Base-by-base conservation (phyloP, 1,284 basidiomycete species). In the Rhodotorula mucilaginosa region DNA sequence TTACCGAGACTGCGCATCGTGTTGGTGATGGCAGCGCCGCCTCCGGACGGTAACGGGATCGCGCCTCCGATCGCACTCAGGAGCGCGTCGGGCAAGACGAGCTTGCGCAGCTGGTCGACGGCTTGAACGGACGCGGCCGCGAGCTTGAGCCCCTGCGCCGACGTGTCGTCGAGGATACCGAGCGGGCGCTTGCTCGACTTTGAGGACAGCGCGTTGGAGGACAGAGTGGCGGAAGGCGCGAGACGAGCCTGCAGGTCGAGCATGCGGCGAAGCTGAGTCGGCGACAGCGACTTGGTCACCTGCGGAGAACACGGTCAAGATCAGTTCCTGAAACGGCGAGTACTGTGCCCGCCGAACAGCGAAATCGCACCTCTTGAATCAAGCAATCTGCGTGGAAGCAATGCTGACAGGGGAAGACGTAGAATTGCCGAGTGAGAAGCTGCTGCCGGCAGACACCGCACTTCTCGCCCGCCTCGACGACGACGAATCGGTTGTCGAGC, bases 321-420 rank as follows among this genome's bases (percentile, higher is more conserved):
- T 21, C 29, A 64, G 44, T 16, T 19, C 21, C 23, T 47, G 7
- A 39, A 12, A 31, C 15, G 19, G 26, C 7, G 5, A 58, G 7
- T 58, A 46, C 26, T 26, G 46, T 8, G 8, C 21, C 44, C 21
- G 48, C 2, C 16, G 39, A 31, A 8, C 2, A 34, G 16, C 15
- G n/a, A 21, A 34, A 23, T 51, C 26, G 83, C 91, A 95, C 94
- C 86, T 95, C 84, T 46, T 89, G 87, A 80, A 97, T 93, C 65
- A 97, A 84, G 82, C 94, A 97, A 81, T 97, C 93, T 13, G 92
- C 92, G 82, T 97, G 94, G 87, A 97, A 79, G 15, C 72, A 66
- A 47, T 79, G 78, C 65, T 95, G 91, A 82, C 97, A 99, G 16
- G 95, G 95, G 84, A 99, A 99, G 61, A 97, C 92, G 82, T 99